These are phyloP conservation scores for Penicillium daleae DNA, from an alignment of 495 filamentous ascomycete genomes.

Conservation along the genomic window DNA sequence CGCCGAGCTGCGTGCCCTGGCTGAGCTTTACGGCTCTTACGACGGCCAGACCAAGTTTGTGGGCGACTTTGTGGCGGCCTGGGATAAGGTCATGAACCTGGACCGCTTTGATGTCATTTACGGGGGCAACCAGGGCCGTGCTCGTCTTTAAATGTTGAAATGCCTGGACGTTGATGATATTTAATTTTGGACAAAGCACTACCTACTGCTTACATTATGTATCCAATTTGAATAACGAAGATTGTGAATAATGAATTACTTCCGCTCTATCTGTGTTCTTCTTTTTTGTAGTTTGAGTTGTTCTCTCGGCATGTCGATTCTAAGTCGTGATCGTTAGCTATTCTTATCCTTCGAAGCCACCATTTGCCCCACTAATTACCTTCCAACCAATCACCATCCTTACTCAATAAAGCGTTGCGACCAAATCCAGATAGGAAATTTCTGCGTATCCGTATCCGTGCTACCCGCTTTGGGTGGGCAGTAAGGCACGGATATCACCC, in stretches of 20 bases:
- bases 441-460: constrained; percentile 23
- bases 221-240: constrained; percentile 7
- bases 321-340: too few relatives aligned
- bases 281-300: not conserved
- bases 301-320: not conserved
- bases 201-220: constrained; percentile 4
- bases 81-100: constrained; percentile 72
- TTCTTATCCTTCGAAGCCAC: too few relatives aligned
- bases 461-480: too few relatives aligned
- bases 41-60: constrained; percentile 63
- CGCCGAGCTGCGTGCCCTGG: constrained; percentile 67
- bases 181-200: constrained; percentile 5
- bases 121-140: constrained; percentile 23
- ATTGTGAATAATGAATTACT: constrained; percentile 3
- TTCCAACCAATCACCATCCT: not conserved
- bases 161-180: constrained; percentile 2
- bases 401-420: not conserved
- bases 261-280: not conserved
- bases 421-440: constrained; percentile 14
- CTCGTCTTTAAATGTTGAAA: constrained; percentile 30
- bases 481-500: too few relatives aligned
- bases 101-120: constrained; percentile 63
- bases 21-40: constrained; percentile 65
- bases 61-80: constrained; percentile 70
- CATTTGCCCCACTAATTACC: not conserved